A percentile compares a stretch with the other conserved stretches of the same genome.
Evolutionary conservation across 2,329 filamentous ascomycete species (phyloP).

Genomic region (Lachnellula occidentalis): DNA sequence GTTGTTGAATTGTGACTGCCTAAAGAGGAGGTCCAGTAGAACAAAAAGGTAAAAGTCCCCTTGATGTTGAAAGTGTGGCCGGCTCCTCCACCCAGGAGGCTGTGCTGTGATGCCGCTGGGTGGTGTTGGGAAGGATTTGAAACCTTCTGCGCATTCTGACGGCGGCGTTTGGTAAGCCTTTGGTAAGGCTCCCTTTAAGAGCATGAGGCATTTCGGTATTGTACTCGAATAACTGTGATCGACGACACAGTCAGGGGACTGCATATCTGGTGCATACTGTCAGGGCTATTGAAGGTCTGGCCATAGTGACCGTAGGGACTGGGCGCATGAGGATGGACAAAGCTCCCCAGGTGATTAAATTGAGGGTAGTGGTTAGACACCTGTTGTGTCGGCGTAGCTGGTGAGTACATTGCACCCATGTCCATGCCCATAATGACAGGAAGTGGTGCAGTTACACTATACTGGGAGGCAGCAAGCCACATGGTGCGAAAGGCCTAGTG

Average conservation of each 20-base stretch:
- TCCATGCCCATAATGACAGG: background rate
- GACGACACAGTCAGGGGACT: background rate
- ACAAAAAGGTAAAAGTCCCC: too few relatives aligned
- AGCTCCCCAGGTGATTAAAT: background rate
- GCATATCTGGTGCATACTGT: background rate
- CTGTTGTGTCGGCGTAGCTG: background rate
- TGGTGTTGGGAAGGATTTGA: slow-evolving; percentile 28
- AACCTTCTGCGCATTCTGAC: slow-evolving; percentile 36
- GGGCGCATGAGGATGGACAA: background rate
- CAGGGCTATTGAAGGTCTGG: background rate
- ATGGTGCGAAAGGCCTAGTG: background rate
- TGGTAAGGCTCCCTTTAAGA: slow-evolving; percentile 11
- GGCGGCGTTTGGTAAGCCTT: slow-evolving; percentile 20
- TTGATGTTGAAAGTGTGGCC: too few relatives aligned
- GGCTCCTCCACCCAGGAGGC: slow-evolving; percentile 1
- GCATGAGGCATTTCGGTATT: slow-evolving; percentile 6
- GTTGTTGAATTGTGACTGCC: slow-evolving; percentile 52
- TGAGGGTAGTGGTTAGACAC: background rate
- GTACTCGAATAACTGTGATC: background rate
- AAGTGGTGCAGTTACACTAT: too few relatives aligned
- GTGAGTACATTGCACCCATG: background rate
- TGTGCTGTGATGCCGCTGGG: too few relatives aligned
- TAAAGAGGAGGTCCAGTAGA: slow-evolving; percentile 40
- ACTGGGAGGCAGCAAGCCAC: background rate
- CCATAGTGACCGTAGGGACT: background rate